A percentile compares a stretch with the other conserved stretches of the same genome.
Evolutionary conservation across 2,329 filamentous ascomycete species (phyloP).

Genomic region (Tolypocladium endophyticum): DNA sequence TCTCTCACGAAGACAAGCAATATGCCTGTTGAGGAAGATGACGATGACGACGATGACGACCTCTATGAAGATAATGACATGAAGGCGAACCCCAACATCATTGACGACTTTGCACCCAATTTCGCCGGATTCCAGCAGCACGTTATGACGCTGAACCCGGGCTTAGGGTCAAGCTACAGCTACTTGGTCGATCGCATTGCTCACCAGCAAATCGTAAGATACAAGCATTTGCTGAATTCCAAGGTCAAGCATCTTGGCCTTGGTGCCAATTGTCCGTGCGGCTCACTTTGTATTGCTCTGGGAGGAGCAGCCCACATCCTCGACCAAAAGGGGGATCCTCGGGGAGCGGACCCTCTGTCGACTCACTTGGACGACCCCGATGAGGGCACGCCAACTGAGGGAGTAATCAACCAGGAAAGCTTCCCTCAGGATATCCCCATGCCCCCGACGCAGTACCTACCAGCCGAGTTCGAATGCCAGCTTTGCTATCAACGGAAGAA

Average conservation of each 20-base stretch:
- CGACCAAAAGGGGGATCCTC: constrained; percentile 47
- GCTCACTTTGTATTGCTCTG: constrained; percentile 50
- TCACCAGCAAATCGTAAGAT: constrained; percentile 68
- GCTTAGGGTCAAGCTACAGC: constrained; percentile 40
- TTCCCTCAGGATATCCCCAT: constrained; percentile 75
- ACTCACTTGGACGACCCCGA: constrained; percentile 46
- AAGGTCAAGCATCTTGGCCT: constrained; percentile 60
- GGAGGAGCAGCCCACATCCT: constrained; percentile 57
- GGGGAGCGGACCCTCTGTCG: constrained; percentile 45
- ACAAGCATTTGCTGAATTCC: constrained; percentile 62
- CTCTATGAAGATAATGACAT: constrained; percentile 47
- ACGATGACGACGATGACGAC: constrained; percentile 47
- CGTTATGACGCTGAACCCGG: constrained; percentile 63
- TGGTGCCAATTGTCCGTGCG: constrained; percentile 51
- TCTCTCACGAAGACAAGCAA: constrained; percentile 26
- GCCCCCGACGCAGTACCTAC: constrained; percentile 66
- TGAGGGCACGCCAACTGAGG: constrained; percentile 59
- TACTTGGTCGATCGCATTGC: constrained; percentile 73
- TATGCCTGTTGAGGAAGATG: constrained; percentile 6
- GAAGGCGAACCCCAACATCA: constrained; percentile 51
- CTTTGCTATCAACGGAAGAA: constrained; percentile 79
- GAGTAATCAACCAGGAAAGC: constrained; percentile 57
- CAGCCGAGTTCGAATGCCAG: constrained; percentile 82
- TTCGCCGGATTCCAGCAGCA: constrained; percentile 68
- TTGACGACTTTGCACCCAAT: constrained; percentile 61